Evolutionary conservation across 2,329 filamentous ascomycete genomes (phyloP).

Genomic region (Ploettnerulaceae sp.): DNA sequence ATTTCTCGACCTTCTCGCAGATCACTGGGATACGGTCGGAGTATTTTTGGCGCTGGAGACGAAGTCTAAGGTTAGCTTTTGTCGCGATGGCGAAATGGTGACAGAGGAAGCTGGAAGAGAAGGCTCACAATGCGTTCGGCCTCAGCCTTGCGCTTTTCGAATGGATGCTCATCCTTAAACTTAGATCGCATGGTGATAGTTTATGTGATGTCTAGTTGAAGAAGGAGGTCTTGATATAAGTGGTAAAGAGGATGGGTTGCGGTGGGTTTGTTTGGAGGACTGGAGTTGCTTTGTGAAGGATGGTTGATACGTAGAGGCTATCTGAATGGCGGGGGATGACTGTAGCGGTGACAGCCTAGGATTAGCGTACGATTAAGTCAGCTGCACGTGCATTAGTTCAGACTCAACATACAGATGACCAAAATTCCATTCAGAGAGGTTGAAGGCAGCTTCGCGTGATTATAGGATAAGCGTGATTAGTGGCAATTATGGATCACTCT

Average conservation of each 20-base stretch:
- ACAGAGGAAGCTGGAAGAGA: conserved; percentile 5
- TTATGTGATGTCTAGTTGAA: conserved; percentile 6
- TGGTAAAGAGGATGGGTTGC: conserved; percentile 9
- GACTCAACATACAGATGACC: no score
- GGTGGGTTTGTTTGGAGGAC: conserved; percentile 9
- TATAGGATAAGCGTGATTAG: no score
- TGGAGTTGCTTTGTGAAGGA: not conserved
- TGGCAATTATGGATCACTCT: no score
- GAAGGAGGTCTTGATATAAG: not conserved
- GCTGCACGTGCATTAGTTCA: conserved; percentile 2
- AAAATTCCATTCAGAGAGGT: no score
- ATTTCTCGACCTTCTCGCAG: conserved; percentile 99
- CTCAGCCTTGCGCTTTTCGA: conserved; percentile 99
- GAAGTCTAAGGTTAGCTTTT: conserved; percentile 13
- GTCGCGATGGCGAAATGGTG: conserved; percentile 10
- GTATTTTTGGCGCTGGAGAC: conserved; percentile 77
- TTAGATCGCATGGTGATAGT: conserved; percentile 80
- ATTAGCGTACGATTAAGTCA: no score
- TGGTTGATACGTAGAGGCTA: no score
- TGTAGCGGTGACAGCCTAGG: no score
- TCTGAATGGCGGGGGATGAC: not conserved
- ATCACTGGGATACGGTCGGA: conserved; percentile 98
- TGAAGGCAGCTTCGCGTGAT: not conserved
- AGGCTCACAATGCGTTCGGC: conserved; percentile 65
- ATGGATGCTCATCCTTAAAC: conserved; percentile 99